These are phyloP conservation scores for Alternaria ventricosa DNA, from an alignment of 2,329 filamentous ascomycete species.

Conservation along the genomic window DNA sequence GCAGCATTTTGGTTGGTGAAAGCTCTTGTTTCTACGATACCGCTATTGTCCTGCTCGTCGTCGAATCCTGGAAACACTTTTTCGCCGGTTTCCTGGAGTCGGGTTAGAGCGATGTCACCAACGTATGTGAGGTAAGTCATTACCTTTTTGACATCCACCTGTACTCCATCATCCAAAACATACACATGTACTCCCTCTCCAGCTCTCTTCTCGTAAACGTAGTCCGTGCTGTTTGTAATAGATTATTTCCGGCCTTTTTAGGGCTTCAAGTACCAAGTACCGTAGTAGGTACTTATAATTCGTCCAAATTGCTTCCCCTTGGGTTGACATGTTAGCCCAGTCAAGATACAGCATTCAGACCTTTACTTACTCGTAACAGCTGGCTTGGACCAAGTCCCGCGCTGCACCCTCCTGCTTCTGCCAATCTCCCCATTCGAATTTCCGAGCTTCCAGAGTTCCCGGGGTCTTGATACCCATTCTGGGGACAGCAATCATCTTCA, in stretches of 20 bases:
- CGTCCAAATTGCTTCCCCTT: not conserved
- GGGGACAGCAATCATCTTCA: not conserved
- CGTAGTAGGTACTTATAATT: not conserved
- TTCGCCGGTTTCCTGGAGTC: not conserved
- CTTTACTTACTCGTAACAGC: not conserved
- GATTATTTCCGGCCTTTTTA: not conserved
- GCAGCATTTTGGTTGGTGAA: not conserved
- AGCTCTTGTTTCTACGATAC: not conserved
- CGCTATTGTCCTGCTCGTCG: not conserved
- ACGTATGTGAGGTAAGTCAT: not conserved
- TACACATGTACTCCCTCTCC: not conserved
- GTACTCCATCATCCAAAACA: not conserved
- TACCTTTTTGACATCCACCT: not conserved
- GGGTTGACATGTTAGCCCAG: not conserved
- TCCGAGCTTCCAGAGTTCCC: not conserved
- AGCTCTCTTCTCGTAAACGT: not conserved
- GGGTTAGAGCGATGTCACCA: not conserved
- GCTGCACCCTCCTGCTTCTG: not conserved
- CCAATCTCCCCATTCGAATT: not conserved
- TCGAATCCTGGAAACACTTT: not conserved
- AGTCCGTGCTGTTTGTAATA: not conserved
- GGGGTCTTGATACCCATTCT: not conserved
- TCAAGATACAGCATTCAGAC: not conserved
- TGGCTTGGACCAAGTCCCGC: not conserved
- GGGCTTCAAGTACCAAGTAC: not conserved